A percentile compares a stretch with the other conserved stretches of the same genome.
Conservation (phyloP, 2,329 filamentous ascomycete species). For the Penicillium sp. region DNA sequence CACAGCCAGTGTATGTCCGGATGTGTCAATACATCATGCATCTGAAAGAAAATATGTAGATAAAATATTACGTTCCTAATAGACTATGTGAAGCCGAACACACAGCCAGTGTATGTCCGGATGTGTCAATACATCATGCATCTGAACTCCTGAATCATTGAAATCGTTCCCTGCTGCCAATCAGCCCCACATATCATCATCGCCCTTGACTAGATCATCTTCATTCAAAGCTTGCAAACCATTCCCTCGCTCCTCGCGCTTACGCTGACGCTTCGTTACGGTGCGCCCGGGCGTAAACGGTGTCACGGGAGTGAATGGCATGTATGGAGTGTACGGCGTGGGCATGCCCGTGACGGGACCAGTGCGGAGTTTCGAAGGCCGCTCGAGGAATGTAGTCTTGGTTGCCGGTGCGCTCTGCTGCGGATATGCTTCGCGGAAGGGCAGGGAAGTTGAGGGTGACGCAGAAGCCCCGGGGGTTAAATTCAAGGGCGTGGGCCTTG, state of each 20-base stretch:
- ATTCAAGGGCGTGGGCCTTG: constrained; percentile 32
- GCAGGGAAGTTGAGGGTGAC: constrained; percentile 39
- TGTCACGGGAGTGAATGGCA: constrained; percentile 53
- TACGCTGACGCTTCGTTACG: constrained; percentile 48
- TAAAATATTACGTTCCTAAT: background rate
- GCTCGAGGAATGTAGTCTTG: constrained; percentile 52
- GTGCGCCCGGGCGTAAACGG: constrained; percentile 51
- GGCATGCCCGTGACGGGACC: constrained; percentile 51
- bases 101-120: constrained; percentile 49
- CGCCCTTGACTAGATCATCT: constrained; percentile 49
- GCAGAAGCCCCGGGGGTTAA: constrained; percentile 25
- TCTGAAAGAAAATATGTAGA: constrained; percentile 28
- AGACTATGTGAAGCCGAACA: constrained; percentile 21
- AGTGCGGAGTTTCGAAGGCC: constrained; percentile 37
- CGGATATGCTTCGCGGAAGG: constrained; percentile 48
- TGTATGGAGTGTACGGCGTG: constrained; percentile 54
- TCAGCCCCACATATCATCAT: constrained; percentile 50
- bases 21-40: constrained; percentile 25
- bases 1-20: constrained; percentile 49
- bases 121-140: constrained; percentile 25
- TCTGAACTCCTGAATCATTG: constrained; percentile 34
- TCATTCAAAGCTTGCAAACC: constrained; percentile 48
- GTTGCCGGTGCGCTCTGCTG: constrained; percentile 49
- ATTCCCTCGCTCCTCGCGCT: constrained; percentile 44
- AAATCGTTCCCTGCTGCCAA: background rate